These are phyloP conservation scores for Diaporthe humulicola DNA, from an alignment of 2,329 filamentous ascomycete genomes.

Conservation along the genomic window DNA sequence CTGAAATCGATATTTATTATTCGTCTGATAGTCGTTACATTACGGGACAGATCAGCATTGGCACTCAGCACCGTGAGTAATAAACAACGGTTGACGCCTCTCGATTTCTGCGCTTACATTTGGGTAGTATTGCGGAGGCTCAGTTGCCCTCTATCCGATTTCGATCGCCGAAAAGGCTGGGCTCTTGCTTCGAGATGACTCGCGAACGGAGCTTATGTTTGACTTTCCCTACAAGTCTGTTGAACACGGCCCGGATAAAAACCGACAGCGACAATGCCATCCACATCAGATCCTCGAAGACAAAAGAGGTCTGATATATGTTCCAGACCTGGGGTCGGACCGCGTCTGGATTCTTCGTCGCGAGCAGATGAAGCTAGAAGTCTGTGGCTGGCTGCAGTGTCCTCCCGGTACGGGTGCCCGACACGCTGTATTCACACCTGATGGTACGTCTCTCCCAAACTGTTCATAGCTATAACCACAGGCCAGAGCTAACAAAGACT, in stretches of 20 bases:
- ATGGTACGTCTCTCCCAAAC: background rate
- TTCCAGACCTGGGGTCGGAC: background rate
- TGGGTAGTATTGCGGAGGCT: background rate
- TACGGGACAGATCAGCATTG: background rate
- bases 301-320: background rate
- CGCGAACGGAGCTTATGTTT: background rate
- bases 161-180: background rate
- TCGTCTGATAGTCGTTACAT: background rate
- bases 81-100: background rate
- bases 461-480: rapidly evolving
- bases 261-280: slow-evolving; percentile 4
- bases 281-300: slow-evolving; percentile 19
- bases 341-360: slow-evolving; percentile 2
- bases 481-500: background rate
- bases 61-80: slow-evolving; percentile 8
- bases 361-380: background rate
- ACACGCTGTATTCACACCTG: slow-evolving; percentile 1
- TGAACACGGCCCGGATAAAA: slow-evolving; percentile 2
- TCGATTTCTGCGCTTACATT: background rate
- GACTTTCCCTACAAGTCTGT: slow-evolving; percentile 5
- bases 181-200: background rate
- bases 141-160: background rate
- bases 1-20: background rate
- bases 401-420: background rate
- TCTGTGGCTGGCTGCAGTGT: slow-evolving; percentile 14